phyloP scores from a whole-genome alignment of 2,329 filamentous ascomycete genomes.

The Microcera coccophila region DNA sequence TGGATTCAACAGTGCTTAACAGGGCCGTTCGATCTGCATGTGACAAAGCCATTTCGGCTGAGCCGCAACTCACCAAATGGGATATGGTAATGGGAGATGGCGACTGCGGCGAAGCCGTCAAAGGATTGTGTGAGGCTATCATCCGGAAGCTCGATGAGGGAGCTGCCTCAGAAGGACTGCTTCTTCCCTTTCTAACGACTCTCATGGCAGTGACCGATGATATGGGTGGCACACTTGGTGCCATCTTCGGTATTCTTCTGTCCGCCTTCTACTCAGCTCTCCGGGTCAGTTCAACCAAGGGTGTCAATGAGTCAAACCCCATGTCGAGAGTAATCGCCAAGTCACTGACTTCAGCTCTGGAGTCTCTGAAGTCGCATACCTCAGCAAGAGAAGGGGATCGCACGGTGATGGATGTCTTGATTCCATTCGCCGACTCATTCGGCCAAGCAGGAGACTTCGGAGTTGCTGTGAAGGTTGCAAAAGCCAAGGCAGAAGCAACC shows the following conservation, averaged over 20 bases:
- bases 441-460: slow-evolving; percentile 49
- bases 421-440: slow-evolving; percentile 50
- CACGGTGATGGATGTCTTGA: slow-evolving; percentile 55
- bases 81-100: slow-evolving; percentile 63
- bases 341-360: slow-evolving; percentile 41
- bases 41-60: slow-evolving; percentile 51
- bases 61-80: slow-evolving; percentile 60
- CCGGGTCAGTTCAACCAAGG: slow-evolving; percentile 38
- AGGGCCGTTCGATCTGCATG: slow-evolving; percentile 53
- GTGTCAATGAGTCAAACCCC: slow-evolving; percentile 27
- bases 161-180: slow-evolving; percentile 40
- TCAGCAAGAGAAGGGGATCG: slow-evolving; percentile 53
- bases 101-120: slow-evolving; percentile 63
- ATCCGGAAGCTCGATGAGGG: slow-evolving; percentile 55
- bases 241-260: slow-evolving; percentile 53
- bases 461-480: slow-evolving; percentile 55
- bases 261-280: slow-evolving; percentile 44
- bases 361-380: slow-evolving; percentile 49
- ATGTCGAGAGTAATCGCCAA: slow-evolving; percentile 41
- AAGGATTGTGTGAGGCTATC: no score
- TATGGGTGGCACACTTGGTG: slow-evolving; percentile 52
- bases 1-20: slow-evolving; percentile 52
- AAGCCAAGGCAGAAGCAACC: slow-evolving; percentile 58
- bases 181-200: slow-evolving; percentile 45
- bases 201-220: slow-evolving; percentile 48